Evolutionary conservation across 1,284 basidiomycete species (phyloP), one percentile per base, ranked within the genome.

Genomic region (Phenoliferia sp.): DNA sequence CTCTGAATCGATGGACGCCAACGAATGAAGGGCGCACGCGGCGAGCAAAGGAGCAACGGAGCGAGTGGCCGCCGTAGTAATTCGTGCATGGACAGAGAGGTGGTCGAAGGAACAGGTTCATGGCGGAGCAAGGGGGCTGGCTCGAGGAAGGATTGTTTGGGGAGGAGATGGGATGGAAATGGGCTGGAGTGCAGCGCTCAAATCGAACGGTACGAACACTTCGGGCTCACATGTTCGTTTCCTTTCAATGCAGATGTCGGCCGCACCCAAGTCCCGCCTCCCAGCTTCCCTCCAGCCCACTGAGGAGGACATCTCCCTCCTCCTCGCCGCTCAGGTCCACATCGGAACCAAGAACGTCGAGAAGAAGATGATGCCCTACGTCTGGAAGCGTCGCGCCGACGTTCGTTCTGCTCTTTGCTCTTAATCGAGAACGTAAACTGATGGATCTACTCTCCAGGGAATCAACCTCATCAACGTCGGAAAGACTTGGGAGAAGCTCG

Each of bases 401-500:
- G 94, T 92, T 32, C 58, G 64, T 71, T 39, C 15, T 52, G n/a
- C n/a, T n/a, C n/a, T n/a, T n/a, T n/a, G n/a, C n/a, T n/a, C n/a
- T n/a, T n/a, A n/a, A 31, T 19, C 44, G 5, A 28, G 19, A 56
- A 26, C 9, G 50, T 61, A 65, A 19, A 65, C 58, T 12, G n/a
- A n/a, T n/a, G n/a, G n/a, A n/a, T n/a, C 16, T 0, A 4, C 28
- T 12, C n/a, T 54, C 22, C 36, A 79, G 93, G 91, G 94, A 76
- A 93, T 98, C 82, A 89, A 98, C 84, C 84, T 99, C 78, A 83
- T 98, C 79, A 97, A 99, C 88, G 89, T 98, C 77, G 94, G 94
- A 80, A 98, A 98, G 88, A 99, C 95, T 76, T 98, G 94, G 95
- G 94, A 98, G 84, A 99, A 99, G 84, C 86, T 99, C 75, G 91